These are phyloP conservation scores for Escallonia herrerae DNA, from an alignment of 129 eudicot species.

Conservation along the genomic window DNA sequence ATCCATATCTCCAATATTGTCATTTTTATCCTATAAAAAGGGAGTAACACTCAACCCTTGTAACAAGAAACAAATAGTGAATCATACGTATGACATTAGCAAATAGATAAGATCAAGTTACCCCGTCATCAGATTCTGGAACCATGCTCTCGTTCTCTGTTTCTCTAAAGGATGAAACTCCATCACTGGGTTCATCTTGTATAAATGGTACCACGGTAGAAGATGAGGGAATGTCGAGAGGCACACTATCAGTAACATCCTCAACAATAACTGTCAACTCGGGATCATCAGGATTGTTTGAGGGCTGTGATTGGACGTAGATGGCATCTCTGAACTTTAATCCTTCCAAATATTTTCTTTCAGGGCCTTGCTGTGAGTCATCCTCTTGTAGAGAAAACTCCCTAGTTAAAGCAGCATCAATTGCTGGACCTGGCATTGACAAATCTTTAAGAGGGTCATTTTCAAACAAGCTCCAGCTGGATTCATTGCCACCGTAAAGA, in stretches of 20 bases:
- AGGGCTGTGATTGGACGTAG: constrained; percentile 9
- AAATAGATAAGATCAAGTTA: constrained; percentile 9
- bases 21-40: constrained; percentile 33
- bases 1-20: constrained; percentile 15
- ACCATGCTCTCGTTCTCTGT: constrained; percentile 20
- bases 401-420: constrained; percentile 8
- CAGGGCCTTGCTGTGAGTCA: neutral
- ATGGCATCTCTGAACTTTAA: neutral
- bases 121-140: constrained; percentile 26
- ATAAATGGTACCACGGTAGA: constrained; percentile 22
- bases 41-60: constrained; percentile 5
- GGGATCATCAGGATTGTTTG: constrained; percentile 13
- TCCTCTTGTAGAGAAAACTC: constrained; percentile 16
- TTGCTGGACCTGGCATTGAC: constrained; percentile 16
- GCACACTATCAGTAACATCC: constrained; percentile 36
- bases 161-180: constrained; percentile 14
- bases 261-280: constrained; percentile 24
- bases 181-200: constrained; percentile 31
- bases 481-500: constrained; percentile 1
- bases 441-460: constrained; percentile 15
- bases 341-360: neutral
- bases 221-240: constrained; percentile 27
- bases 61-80: neutral
- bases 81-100: neutral
- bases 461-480: constrained; percentile 12